phyloP scores from a whole-genome alignment of 108 stramenopile species.

The Fragilariopsis cylindrus region DNA sequence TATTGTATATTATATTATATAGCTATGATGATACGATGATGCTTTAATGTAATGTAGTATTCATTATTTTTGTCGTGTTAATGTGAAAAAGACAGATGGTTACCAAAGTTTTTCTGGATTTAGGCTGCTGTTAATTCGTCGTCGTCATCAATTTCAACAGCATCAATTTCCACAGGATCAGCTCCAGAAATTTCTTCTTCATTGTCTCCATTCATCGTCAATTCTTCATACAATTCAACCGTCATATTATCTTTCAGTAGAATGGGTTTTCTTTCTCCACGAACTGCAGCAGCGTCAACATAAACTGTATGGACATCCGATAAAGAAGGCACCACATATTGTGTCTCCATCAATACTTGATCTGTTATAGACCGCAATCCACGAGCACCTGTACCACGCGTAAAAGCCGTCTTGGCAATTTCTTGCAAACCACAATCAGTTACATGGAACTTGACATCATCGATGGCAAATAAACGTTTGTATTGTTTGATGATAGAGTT shows the following conservation, averaged over 20 bases:
- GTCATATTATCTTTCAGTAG: slow-evolving; percentile 78
- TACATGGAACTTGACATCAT: slow-evolving; percentile 92
- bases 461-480: slow-evolving; percentile 91
- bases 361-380: slow-evolving; percentile 95
- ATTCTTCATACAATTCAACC: slow-evolving; percentile 69
- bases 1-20: no score
- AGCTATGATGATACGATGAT: no score
- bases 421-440: slow-evolving; percentile 90
- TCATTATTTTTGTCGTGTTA: background rate
- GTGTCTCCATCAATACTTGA: slow-evolving; percentile 91
- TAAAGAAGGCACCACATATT: slow-evolving; percentile 90
- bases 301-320: slow-evolving; percentile 91
- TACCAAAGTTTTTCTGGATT: slow-evolving; percentile 7
- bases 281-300: slow-evolving; percentile 88
- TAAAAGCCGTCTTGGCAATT: slow-evolving; percentile 88
- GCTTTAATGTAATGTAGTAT: background rate
- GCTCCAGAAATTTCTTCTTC: slow-evolving; percentile 30
- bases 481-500: slow-evolving; percentile 98
- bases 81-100: background rate
- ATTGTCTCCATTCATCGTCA: slow-evolving; percentile 52
- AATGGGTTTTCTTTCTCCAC: slow-evolving; percentile 83
- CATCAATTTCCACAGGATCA: slow-evolving; percentile 31
- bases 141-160: slow-evolving; percentile 53
- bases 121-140: slow-evolving; percentile 57
- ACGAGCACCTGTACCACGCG: slow-evolving; percentile 93